These are phyloP conservation scores for Botrytis byssoidea DNA, from an alignment of 2,329 filamentous ascomycete genomes.

Conservation along the genomic window DNA sequence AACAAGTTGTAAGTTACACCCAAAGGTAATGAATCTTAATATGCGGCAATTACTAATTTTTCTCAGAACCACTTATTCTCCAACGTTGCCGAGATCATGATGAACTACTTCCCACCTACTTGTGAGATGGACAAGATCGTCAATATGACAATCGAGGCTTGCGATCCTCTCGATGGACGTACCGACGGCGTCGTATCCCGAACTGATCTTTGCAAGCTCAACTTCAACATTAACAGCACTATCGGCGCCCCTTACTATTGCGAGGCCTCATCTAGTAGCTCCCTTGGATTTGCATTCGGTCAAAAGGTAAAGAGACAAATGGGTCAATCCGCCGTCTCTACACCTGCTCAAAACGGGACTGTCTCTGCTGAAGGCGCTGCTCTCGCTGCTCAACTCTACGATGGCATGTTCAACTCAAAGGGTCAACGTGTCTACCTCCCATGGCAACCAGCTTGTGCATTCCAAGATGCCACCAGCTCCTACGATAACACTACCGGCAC, in stretches of 20 bases:
- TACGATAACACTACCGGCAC: constrained; percentile 19
- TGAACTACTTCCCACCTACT: constrained; percentile 45
- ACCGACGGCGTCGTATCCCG: constrained; percentile 54
- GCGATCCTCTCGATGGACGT: constrained; percentile 54
- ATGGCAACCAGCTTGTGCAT: constrained; percentile 37
- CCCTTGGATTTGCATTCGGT: background rate
- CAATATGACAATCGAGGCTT: constrained; percentile 54
- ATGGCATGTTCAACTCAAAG: constrained; percentile 40
- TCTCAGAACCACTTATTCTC: constrained; percentile 35
- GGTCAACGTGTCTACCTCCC: constrained; percentile 42
- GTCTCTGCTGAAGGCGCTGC: constrained; percentile 37
- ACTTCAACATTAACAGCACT: constrained; percentile 45
- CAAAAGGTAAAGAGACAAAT: constrained; percentile 17
- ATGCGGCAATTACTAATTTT: background rate
- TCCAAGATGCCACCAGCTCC: constrained; percentile 3
- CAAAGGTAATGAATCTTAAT: background rate
- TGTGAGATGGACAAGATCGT: constrained; percentile 51
- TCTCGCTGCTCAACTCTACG: constrained; percentile 40
- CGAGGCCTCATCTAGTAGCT: constrained; percentile 34
- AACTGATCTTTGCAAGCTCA: constrained; percentile 47
- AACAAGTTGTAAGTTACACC: constrained; percentile 40
- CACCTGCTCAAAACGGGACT: constrained; percentile 27
- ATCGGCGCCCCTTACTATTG: constrained; percentile 50
- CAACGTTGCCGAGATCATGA: constrained; percentile 42
- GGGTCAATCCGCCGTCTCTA: constrained; percentile 20